Evolutionary conservation across 768 basidiomycete genomes (phyloP).

Genomic region (Suillus bovinus): DNA sequence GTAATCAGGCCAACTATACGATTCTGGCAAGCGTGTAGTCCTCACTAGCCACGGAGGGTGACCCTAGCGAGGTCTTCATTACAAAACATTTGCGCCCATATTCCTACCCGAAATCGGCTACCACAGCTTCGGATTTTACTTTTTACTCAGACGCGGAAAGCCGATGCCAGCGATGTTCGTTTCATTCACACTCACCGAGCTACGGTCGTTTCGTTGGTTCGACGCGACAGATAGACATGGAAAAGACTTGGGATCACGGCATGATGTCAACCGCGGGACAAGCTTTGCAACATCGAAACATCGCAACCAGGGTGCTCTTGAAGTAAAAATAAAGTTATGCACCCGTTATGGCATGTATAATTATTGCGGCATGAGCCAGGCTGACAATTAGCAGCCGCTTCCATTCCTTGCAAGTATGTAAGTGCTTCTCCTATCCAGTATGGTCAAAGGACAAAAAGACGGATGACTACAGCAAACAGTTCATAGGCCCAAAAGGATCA

Average conservation of each 20-base stretch:
- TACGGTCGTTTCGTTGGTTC: neutral
- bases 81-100: neutral
- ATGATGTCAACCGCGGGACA: neutral
- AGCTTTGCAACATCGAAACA: neutral
- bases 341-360: slow-evolving; percentile 24
- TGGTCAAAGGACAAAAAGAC: too few relatives aligned
- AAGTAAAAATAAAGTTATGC: slow-evolving; percentile 1
- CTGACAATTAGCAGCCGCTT: too few relatives aligned
- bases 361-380: too few relatives aligned
- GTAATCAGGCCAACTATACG: neutral
- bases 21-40: neutral
- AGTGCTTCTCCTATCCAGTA: neutral
- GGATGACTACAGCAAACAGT: too few relatives aligned
- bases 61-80: neutral
- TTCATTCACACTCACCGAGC: slow-evolving; percentile 6
- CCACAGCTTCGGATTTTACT: neutral
- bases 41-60: neutral
- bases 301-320: neutral
- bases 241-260: slow-evolving; percentile 3
- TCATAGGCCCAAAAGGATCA: too few relatives aligned
- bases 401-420: neutral
- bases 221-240: slow-evolving; percentile 6
- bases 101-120: neutral
- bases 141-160: neutral
- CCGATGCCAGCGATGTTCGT: neutral